These are phyloP conservation scores for Pholiota molesta DNA, from an alignment of 768 basidiomycete species.

Conservation along the genomic window DNA sequence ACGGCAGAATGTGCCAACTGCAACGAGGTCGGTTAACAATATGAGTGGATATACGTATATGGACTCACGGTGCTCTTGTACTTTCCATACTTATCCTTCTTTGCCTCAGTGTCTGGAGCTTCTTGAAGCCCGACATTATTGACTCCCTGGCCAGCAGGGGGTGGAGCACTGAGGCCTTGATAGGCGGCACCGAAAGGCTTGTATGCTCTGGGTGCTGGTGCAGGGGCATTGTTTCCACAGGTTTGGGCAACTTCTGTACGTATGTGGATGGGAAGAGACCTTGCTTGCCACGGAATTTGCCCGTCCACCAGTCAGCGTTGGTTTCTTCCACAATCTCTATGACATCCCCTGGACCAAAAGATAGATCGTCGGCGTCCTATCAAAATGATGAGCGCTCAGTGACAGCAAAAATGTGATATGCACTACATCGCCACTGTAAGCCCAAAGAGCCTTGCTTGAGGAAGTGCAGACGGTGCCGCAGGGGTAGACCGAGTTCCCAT, in stretches of 20 bases:
- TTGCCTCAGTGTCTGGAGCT: conserved; percentile 42
- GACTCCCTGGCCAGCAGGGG: conserved; percentile 36
- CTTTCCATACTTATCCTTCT: conserved; percentile 61
- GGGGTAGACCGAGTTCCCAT: conserved; percentile 15
- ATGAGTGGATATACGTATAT: neutral
- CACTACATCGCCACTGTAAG: conserved; percentile 64
- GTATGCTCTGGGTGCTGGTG: conserved; percentile 36
- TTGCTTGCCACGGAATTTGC: conserved; percentile 59
- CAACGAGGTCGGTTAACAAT: neutral
- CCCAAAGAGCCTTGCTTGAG: conserved; percentile 64
- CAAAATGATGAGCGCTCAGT: conserved; percentile 1
- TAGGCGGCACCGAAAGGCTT: conserved; percentile 49
- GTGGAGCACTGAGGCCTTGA: conserved; percentile 40
- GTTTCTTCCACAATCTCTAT: conserved; percentile 81
- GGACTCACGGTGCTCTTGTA: conserved; percentile 58
- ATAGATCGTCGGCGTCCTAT: conserved; percentile 80
- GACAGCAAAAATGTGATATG: conserved; percentile 25
- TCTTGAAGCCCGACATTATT: conserved; percentile 51
- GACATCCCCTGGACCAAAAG: conserved; percentile 74
- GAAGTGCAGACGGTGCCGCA: conserved; percentile 19
- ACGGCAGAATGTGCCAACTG: conserved; percentile 63
- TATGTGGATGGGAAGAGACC: conserved; percentile 82
- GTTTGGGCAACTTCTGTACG: conserved; percentile 52
- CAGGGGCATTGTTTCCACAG: conserved; percentile 17
- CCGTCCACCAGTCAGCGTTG: conserved; percentile 89